Base-by-base conservation (phyloP, 768 basidiomycete species). In the Cystofilobasidium ferigula region DNA sequence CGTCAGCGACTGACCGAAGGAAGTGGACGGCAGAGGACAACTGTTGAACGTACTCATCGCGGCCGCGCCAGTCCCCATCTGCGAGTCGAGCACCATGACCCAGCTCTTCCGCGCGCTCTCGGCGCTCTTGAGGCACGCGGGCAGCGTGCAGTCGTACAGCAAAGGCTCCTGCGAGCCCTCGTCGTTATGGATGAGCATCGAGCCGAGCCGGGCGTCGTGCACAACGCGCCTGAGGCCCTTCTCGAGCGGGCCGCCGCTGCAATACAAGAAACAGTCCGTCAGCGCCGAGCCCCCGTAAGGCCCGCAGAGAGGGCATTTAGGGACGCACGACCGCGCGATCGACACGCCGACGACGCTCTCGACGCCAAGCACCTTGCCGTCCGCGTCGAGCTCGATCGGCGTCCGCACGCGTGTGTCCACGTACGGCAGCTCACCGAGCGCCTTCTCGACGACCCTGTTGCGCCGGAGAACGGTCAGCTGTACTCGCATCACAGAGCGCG, bases 51-150 rank as follows among this genome's bases (percentile, higher is more conserved):
- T 6, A 62, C 62, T 62, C 1, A 69, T 66, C 1, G 75, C 75
- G 22, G 75, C 84, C 0, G 93, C 92, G 6, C 86, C 94, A 0
- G 94, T 97, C 8, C 89, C 91, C 74, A 98, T 90, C 86, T 94
- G 92, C 22, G 88, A 86, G 73, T 97, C 94, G 47, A 97, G 80
- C 14, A 99, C 76, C 74, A 95, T 87, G 0, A 95, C 93, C 78
- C 84, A 88, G 0, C 86, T 78, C 35, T 87, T 78, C 68, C 79
- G 76, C 3, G 92, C 90, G 42, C 79, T 77, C 59, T 83, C 78
- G 47, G 85, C 78, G 14, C 82, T 76, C 43, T 89, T 86, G 61
- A 98, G 76, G 72, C 79, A 86, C 5, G 79, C 74, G 1, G 94
- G 94, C 28, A 99, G 82, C 78, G 83, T 84, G 62, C 82, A 81